Base-by-base conservation (phyloP, 768 basidiomycete species). In the Ramaria rubella region DNA sequence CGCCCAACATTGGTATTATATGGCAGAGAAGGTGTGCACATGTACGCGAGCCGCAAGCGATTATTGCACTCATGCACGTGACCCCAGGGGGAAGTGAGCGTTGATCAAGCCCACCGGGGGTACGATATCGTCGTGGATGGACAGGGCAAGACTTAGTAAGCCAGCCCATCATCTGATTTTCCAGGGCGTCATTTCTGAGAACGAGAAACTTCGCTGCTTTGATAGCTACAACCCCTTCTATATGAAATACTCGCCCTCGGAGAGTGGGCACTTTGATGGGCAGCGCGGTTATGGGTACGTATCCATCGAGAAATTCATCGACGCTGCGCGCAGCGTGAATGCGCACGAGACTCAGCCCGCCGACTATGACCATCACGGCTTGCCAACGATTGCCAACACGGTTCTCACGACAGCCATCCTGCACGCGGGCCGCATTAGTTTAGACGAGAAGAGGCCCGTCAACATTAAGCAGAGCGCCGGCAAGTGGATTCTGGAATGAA, bases 181-280 rank as follows among this genome's bases (percentile, higher is more conserved):
- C n/a, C n/a, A n/a, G n/a, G n/a, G 11, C 24, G 19, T 51, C 49
- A 14, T 15, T n/a, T 12, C 44, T 23, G 44, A 12, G 12, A 46
- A 11, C 12, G 44, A 46, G 11, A 38, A 30, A 19, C 31, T 30
- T 24, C 36, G 24, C 43, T 33, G 42, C 55, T 14, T n/a, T 57
- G 61, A 61, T 38, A 64, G 64, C 57, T 87, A 85, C 71, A 94
- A 94, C 70, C 91, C 92, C 21, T 91, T 91, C 80, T 92, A 91
- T 73, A 94, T 95, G 87, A 95, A 94, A 65, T 95, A 95, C 71
- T 87, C 90, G 36, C 90, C 91, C 4, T 91, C 90, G 52, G 90
- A 89, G 72, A 87, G 81, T 55, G 94, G 92, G 5, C 87, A 91
- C 71, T 95, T 96, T 67, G 94, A 95, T 65, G 94, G 94, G 27